Percentiles rank a stretch among this genome's conserved stretches.
These are phyloP conservation scores for Lentinula edodes DNA, from an alignment of 768 basidiomycete genomes.

Conservation along the genomic window DNA sequence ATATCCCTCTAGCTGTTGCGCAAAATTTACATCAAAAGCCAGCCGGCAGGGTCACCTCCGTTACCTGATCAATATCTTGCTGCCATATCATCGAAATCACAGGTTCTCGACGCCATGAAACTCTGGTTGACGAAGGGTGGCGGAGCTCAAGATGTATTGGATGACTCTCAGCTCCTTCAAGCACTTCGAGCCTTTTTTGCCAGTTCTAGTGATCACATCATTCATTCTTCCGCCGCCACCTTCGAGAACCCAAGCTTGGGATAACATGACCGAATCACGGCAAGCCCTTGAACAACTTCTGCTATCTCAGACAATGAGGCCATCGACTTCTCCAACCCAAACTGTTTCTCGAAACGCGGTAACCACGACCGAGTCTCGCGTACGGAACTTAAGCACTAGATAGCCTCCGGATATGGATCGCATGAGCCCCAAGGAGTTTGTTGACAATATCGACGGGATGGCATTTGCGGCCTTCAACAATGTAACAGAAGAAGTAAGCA, in stretches of 20 bases:
- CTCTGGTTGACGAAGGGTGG: conserved; percentile 73
- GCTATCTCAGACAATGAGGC: no score
- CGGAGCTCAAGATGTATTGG: conserved; percentile 74
- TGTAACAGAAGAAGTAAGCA: no score
- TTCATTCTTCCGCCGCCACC: conserved; percentile 31
- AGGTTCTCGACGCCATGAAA: conserved; percentile 58
- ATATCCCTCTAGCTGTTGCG: no score
- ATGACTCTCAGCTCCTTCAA: conserved; percentile 60
- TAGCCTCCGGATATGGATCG: no score
- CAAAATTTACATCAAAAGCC: conserved; percentile 56
- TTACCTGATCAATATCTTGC: conserved; percentile 42
- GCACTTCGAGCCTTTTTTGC: conserved; percentile 57
- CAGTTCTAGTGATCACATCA: conserved; percentile 44
- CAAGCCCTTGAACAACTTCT: no score
- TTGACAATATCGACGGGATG: conserved; percentile 74
- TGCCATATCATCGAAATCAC: conserved; percentile 47
- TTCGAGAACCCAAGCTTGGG: conserved; percentile 43
- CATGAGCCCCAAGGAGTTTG: conserved; percentile 62
- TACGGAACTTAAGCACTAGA: no score
- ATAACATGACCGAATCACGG: no score
- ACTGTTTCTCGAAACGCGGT: no score
- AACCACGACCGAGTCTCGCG: no score
- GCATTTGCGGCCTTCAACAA: no score
- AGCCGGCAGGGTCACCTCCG: conserved; percentile 34
- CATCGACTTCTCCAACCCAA: no score